Evolutionary conservation across 1,139 yeast genomes (phyloP).

Genomic region (Saccharomyces hybrid): DNA sequence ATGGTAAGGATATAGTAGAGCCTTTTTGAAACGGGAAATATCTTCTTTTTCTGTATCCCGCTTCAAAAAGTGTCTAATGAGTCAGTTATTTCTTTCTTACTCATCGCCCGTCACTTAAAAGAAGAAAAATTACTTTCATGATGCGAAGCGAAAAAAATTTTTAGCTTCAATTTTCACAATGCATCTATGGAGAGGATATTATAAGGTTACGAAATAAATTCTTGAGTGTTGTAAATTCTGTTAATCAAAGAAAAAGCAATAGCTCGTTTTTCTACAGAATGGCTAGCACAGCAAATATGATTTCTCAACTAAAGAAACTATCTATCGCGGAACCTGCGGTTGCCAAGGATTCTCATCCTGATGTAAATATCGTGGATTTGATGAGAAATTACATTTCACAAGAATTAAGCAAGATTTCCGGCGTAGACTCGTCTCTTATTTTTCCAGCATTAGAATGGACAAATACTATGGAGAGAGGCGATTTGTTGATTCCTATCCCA

Average conservation of each 20-base stretch:
- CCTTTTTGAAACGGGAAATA: background rate
- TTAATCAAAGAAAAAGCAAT: background rate
- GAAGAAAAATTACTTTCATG: background rate
- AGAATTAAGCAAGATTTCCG: slow-evolving; percentile 66
- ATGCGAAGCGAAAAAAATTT: background rate
- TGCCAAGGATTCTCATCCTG: slow-evolving; percentile 24
- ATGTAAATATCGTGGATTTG: slow-evolving; percentile 26
- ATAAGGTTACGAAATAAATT: background rate
- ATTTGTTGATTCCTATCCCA: slow-evolving; percentile 85
- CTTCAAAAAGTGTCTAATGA: background rate
- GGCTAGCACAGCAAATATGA: slow-evolving; percentile 13
- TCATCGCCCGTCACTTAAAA: background rate
- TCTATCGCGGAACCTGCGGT: slow-evolving; percentile 19
- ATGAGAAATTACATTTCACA: slow-evolving; percentile 78
- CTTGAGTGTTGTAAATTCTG: background rate
- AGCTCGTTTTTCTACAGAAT: slow-evolving; percentile 4
- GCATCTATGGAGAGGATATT: background rate
- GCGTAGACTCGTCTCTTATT: slow-evolving; percentile 61
- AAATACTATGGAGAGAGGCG: slow-evolving; percentile 82
- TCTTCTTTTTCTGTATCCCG: background rate
- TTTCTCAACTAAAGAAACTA: slow-evolving; percentile 15
- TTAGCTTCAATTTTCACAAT: background rate
- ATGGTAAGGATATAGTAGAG: background rate
- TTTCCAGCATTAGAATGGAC: slow-evolving; percentile 89
- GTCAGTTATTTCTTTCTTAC: background rate